Percentiles rank a stretch among this genome's conserved stretches.
Evolutionary conservation across 2,329 filamentous ascomycete species (phyloP).

Genomic region (Stemphylium beticola): DNA sequence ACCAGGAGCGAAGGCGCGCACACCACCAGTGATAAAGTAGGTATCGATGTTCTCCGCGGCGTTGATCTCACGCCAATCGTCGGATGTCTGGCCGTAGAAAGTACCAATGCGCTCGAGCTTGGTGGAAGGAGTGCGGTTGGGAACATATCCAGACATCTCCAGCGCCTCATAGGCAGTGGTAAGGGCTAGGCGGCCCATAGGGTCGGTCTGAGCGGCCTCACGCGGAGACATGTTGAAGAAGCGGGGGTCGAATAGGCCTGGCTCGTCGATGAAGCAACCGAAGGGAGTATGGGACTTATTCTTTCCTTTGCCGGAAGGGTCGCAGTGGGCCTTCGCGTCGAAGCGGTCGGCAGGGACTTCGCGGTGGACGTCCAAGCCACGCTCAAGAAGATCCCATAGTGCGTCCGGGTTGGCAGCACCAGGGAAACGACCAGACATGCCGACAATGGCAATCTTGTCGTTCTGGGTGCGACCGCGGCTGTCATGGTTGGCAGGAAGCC

Average conservation of each 20-base stretch:
- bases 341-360: slow-evolving; percentile 74
- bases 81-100: slow-evolving; percentile 76
- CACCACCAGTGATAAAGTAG: slow-evolving; percentile 69
- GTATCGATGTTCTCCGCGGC: slow-evolving; percentile 73
- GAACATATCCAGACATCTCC: slow-evolving; percentile 79
- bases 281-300: slow-evolving; percentile 80
- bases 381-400: slow-evolving; percentile 76
- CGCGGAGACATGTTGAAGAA: slow-evolving; percentile 89
- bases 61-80: slow-evolving; percentile 80
- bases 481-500: slow-evolving; percentile 43
- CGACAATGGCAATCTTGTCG: slow-evolving; percentile 83
- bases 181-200: slow-evolving; percentile 78
- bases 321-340: slow-evolving; percentile 72
- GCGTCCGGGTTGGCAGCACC: slow-evolving; percentile 73
- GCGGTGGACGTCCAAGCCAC: slow-evolving; percentile 76
- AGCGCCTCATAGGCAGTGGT: slow-evolving; percentile 81
- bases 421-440: slow-evolving; percentile 79
- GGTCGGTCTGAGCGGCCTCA: slow-evolving; percentile 80
- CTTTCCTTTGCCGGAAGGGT: slow-evolving; percentile 73
- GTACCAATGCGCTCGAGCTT: slow-evolving; percentile 70
- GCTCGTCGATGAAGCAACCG: slow-evolving; percentile 77
- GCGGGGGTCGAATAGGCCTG: slow-evolving; percentile 78
- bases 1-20: slow-evolving; percentile 66
- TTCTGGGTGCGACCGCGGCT: slow-evolving; percentile 56
- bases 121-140: slow-evolving; percentile 72